Percentiles rank a stretch among this genome's conserved stretches.
Conservation (phyloP, 495 filamentous ascomycete genomes). For the Podospora sp. region DNA sequence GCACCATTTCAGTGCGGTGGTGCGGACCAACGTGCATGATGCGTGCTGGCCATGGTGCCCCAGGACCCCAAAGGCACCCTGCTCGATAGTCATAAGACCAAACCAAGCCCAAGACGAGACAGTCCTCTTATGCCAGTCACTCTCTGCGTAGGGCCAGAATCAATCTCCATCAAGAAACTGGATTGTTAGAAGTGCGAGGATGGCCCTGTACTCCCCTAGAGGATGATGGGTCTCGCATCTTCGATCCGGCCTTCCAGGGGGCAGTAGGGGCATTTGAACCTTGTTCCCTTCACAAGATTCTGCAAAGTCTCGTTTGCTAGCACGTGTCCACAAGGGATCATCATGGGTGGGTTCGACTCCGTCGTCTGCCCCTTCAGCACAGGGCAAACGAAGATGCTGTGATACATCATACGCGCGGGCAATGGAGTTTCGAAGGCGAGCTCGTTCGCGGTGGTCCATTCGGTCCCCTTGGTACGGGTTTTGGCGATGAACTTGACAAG, state of each 20-base stretch:
- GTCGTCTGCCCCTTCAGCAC: constrained; percentile 96
- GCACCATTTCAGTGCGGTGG: too few relatives aligned
- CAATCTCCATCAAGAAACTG: too few relatives aligned
- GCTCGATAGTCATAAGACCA: too few relatives aligned
- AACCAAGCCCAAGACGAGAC: not conserved
- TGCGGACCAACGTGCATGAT: too few relatives aligned
- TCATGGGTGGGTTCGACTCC: constrained; percentile 92
- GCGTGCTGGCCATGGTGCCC: too few relatives aligned
- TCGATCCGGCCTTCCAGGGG: constrained; percentile 76
- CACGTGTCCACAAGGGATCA: constrained; percentile 96
- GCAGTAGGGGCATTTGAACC: constrained; percentile 97
- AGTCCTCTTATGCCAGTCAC: too few relatives aligned
- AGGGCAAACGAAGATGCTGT: constrained; percentile 96
- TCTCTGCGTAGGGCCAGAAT: too few relatives aligned
- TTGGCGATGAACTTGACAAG: constrained; percentile 80
- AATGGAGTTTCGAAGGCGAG: constrained; percentile 91
- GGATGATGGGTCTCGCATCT: constrained; percentile 73
- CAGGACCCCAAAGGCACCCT: too few relatives aligned
- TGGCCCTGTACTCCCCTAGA: constrained; percentile 40
- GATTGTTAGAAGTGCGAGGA: too few relatives aligned
- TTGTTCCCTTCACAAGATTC: constrained; percentile 71
- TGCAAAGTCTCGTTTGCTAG: constrained; percentile 81
- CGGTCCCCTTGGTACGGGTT: constrained; percentile 83
- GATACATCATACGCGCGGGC: constrained; percentile 83
- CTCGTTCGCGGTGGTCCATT: constrained; percentile 92